Base-by-base conservation (phyloP, 768 basidiomycete species). In the Tulasnella sp. region DNA sequence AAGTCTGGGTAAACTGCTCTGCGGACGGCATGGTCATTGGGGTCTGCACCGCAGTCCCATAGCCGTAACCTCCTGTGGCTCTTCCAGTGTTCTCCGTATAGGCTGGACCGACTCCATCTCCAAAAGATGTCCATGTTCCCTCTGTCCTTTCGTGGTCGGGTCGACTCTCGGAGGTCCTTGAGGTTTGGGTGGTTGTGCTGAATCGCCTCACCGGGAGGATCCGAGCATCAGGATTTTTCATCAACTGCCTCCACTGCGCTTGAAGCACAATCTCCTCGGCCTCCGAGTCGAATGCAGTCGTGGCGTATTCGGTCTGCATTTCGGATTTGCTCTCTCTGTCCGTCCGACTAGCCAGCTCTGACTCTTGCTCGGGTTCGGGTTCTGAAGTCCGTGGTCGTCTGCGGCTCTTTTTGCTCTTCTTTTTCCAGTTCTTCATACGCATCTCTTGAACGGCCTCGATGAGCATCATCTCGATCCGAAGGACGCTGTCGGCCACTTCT, bases 211-310 rank as follows among this genome's bases (percentile, higher is more conserved):
- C 26, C 23, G 61, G 61, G 9, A 16, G 10, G 61, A 67, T 35
- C 61, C 32, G n/a, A 15, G 61, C 61, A 18, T 67, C 29, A 6
- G 61, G 61, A 67, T 67, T 35, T 35, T 67, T 67, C 61, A 67
- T 67, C 61, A 67, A 67, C 32, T 67, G 61, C 61, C 61, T 67
- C 61, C 61, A 67, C 26, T 67, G 61, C n/a, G 61, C 61, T 32
- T 67, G 61, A 6, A 67, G 61, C 29, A 67, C 32, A 18, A 67
- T 67, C 29, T 67, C 61, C 32, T 67, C 61, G 13, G 61, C 61
- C 16, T 67, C 61, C 16, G 61, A 67, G 61, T 67, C 61, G 16
- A 67, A 67, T 35, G 16, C 16, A 3, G 61, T 67, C 9, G 61
- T 67, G 32, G 9, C 61, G 61, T 67, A 67, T 26, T 67, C 61